Percentiles rank a stretch among this genome's conserved stretches.
Conservation (phyloP, 768 basidiomycete species). For the Podaxis mareebaensis region DNA sequence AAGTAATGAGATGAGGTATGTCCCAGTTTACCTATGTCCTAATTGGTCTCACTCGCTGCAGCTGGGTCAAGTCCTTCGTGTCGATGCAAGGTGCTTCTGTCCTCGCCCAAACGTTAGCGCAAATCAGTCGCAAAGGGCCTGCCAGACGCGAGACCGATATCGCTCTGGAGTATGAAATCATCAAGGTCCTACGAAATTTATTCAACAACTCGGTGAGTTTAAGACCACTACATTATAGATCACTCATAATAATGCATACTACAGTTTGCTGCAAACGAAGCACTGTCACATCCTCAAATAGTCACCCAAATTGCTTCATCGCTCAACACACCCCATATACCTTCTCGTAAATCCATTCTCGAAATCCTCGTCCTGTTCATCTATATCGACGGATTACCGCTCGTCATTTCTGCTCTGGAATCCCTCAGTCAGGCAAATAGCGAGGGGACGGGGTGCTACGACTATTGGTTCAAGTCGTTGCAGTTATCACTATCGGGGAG, state of each 20-base stretch:
- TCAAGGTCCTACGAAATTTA: constrained; percentile 84
- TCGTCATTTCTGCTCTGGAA: constrained; percentile 78
- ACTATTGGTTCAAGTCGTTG: constrained; percentile 88
- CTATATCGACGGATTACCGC: constrained; percentile 58
- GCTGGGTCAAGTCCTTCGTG: constrained; percentile 82
- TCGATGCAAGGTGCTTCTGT: constrained; percentile 81
- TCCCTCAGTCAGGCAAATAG: constrained; percentile 69
- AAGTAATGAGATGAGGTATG: constrained; percentile 78
- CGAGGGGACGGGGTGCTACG: constrained; percentile 63
- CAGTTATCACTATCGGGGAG: constrained; percentile 76
- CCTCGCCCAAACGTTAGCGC: constrained; percentile 74
- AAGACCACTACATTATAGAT: constrained; percentile 6
- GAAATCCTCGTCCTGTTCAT: constrained; percentile 79
- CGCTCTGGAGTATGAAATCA: constrained; percentile 80
- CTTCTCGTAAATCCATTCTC: constrained; percentile 73
- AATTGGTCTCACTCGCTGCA: constrained; percentile 32
- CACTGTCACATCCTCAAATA: constrained; percentile 68
- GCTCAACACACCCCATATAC: constrained; percentile 77
- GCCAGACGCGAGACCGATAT: constrained; percentile 67
- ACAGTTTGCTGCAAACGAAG: constrained; percentile 70
- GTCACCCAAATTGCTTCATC: constrained; percentile 81
- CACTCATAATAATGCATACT: constrained; percentile 15
- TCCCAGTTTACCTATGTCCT: constrained; percentile 7
- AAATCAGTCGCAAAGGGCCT: constrained; percentile 68
- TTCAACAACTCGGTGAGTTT: constrained; percentile 49